Percentiles rank a stretch among this genome's conserved stretches.
Conservation (phyloP, 2,329 filamentous ascomycete species). For the Ceratocystis smalleyi region DNA sequence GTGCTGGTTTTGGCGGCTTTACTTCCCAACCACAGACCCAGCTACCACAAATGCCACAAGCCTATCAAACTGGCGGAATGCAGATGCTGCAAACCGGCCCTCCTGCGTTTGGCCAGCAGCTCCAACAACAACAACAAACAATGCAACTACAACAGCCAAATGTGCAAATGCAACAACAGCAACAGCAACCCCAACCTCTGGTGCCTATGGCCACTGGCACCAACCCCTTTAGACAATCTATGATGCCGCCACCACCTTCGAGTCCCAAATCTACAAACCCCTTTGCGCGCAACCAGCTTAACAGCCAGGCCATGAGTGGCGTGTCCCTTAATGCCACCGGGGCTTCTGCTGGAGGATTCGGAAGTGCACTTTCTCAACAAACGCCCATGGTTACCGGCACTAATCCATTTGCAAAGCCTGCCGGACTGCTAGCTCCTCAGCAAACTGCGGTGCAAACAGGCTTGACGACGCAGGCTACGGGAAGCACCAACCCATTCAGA, state of each 20-base stretch:
- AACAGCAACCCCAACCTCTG: conserved; percentile 27
- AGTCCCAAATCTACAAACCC: conserved; percentile 66
- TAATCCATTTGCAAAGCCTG: conserved; percentile 41
- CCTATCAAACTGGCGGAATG: conserved; percentile 22
- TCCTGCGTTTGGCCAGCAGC: conserved; percentile 19
- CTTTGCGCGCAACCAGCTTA: conserved; percentile 47
- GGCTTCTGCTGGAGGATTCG: not conserved
- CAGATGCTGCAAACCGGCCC: conserved; percentile 5
- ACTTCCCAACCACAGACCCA: conserved; percentile 23
- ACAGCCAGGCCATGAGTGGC: conserved; percentile 19
- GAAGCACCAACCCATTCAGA: conserved; percentile 86
- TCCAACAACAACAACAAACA: conserved; percentile 22
- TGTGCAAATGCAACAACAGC: conserved; percentile 23
- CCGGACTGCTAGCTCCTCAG: conserved; percentile 24
- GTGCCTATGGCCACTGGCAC: conserved; percentile 31
- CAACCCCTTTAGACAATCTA: conserved; percentile 89
- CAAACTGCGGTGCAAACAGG: conserved; percentile 33
- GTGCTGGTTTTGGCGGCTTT: conserved; percentile 16
- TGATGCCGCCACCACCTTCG: conserved; percentile 42
- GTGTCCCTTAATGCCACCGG: conserved; percentile 8
- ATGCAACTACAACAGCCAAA: conserved; percentile 23
- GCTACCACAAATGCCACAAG: conserved; percentile 20
- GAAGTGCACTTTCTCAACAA: conserved; percentile 25
- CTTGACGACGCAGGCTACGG: conserved; percentile 62
- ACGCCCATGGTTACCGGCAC: conserved; percentile 38